Conservation (phyloP, 2,329 filamentous ascomycete species). For the Hypomyces rosellus region DNA sequence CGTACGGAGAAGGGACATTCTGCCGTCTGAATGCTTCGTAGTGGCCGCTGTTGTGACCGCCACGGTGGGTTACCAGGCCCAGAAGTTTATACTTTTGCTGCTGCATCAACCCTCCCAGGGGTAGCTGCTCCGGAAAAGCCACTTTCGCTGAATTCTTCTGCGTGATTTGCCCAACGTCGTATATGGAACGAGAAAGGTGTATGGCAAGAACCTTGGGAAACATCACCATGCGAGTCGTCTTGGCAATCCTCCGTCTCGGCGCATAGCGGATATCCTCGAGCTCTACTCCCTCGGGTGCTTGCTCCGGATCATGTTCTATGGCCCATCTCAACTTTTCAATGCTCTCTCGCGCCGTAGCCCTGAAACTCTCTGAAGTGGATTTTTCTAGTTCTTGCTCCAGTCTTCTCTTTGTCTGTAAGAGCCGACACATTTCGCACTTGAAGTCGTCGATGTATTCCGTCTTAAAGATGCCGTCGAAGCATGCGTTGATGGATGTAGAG, state of each 20-base stretch:
- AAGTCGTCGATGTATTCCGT: slow-evolving; percentile 96
- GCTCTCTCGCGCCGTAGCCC: slow-evolving; percentile 45
- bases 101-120: slow-evolving; percentile 71
- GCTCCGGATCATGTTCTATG: slow-evolving; percentile 76
- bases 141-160: slow-evolving; percentile 95
- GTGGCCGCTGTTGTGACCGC: slow-evolving; percentile 91
- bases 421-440: slow-evolving; percentile 85
- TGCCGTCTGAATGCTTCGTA: slow-evolving; percentile 95
- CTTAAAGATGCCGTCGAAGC: slow-evolving; percentile 91
- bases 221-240: slow-evolving; percentile 76
- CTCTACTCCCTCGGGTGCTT: slow-evolving; percentile 61
- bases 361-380: slow-evolving; percentile 47
- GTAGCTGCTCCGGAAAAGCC: slow-evolving; percentile 78
- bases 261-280: slow-evolving; percentile 69
- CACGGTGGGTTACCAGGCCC: slow-evolving; percentile 87
- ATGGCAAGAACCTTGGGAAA: slow-evolving; percentile 90
- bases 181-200: slow-evolving; percentile 90
- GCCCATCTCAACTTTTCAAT: slow-evolving; percentile 62
- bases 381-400: slow-evolving; percentile 55
- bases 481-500: slow-evolving; percentile 75
- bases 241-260: slow-evolving; percentile 77
- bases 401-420: slow-evolving; percentile 68
- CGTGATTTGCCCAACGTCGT: slow-evolving; percentile 67
- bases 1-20: slow-evolving; percentile 69
- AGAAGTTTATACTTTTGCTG: slow-evolving; percentile 78